Evolutionary conservation across 352 stramenopile genomes (phyloP).

Genomic region (Phytophthora pseudosyringae): DNA sequence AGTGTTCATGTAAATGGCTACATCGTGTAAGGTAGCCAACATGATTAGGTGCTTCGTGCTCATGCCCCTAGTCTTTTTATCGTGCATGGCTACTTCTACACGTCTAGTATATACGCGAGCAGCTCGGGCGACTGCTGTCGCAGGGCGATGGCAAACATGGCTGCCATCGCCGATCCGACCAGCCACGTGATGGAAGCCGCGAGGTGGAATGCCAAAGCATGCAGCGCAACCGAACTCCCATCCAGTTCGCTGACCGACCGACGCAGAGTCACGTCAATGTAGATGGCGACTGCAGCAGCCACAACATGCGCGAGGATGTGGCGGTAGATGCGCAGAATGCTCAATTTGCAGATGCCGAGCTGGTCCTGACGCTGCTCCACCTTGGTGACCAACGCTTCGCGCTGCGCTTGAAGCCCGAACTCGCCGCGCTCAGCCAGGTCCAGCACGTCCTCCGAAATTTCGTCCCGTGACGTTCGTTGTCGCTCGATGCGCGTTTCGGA

Average conservation of each 20-base stretch:
- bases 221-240: constrained; percentile 31
- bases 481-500: constrained; percentile 47
- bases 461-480: constrained; percentile 39
- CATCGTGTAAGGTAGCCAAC: not conserved
- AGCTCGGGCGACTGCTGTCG: constrained; percentile 54
- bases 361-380: constrained; percentile 67
- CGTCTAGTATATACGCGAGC: constrained; percentile 51
- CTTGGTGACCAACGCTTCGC: constrained; percentile 56
- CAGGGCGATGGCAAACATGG: constrained; percentile 46
- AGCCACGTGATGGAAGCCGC: constrained; percentile 58
- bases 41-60: constrained; percentile 5
- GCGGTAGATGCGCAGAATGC: constrained; percentile 58
- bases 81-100: constrained; percentile 22
- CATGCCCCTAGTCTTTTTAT: not conserved
- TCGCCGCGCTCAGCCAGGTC: constrained; percentile 67
- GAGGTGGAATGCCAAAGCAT: constrained; percentile 51
- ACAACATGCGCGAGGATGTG: constrained; percentile 47
- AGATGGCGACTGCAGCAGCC: constrained; percentile 51
- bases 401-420: constrained; percentile 73
- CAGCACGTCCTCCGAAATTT: constrained; percentile 57
- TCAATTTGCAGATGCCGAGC: constrained; percentile 62
- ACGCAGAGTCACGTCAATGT: constrained; percentile 35
- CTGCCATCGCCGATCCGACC: constrained; percentile 36
- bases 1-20: not conserved
- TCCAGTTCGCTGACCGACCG: constrained; percentile 21